phyloP scores from a whole-genome alignment of 805 yeast genomes.

The Zygoascus ofunaensis region DNA sequence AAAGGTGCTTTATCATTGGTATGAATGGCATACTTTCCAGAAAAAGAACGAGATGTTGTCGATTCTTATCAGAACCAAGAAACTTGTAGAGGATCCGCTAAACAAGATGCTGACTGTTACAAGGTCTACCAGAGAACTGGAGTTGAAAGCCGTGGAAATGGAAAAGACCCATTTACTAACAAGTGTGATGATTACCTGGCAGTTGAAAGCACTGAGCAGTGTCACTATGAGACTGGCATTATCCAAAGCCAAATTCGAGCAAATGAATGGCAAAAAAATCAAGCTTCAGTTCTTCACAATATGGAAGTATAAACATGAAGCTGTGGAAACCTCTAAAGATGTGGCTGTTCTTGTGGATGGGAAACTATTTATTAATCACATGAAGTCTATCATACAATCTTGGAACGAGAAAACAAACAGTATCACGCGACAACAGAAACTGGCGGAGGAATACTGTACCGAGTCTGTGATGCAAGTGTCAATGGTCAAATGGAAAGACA shows the following conservation, averaged over 20 bases:
- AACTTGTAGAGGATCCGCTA: neutral
- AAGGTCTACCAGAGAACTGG: neutral
- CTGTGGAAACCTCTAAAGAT: neutral
- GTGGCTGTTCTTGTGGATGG: neutral
- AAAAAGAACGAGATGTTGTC: constrained; percentile 1
- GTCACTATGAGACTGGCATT: neutral
- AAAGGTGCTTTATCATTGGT: neutral
- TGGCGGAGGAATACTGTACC: neutral
- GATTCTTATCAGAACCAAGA: constrained; percentile 1
- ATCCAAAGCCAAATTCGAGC: neutral
- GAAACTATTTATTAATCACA: neutral
- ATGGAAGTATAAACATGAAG: constrained; percentile 6
- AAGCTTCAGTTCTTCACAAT: constrained; percentile 1
- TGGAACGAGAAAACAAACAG: neutral
- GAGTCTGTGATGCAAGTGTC: neutral
- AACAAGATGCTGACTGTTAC: neutral
- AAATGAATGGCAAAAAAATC: constrained; percentile 2
- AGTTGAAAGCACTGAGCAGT: neutral
- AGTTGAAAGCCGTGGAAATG: neutral
- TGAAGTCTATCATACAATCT: neutral
- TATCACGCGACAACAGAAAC: neutral
- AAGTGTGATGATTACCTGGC: neutral
- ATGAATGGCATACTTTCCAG: neutral
- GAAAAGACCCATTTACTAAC: neutral
- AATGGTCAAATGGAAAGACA: neutral